A percentile compares a stretch with the other conserved stretches of the same genome.
phyloP scores from a whole-genome alignment of 208 protist species.

The Crithidia thermophila region DNA sequence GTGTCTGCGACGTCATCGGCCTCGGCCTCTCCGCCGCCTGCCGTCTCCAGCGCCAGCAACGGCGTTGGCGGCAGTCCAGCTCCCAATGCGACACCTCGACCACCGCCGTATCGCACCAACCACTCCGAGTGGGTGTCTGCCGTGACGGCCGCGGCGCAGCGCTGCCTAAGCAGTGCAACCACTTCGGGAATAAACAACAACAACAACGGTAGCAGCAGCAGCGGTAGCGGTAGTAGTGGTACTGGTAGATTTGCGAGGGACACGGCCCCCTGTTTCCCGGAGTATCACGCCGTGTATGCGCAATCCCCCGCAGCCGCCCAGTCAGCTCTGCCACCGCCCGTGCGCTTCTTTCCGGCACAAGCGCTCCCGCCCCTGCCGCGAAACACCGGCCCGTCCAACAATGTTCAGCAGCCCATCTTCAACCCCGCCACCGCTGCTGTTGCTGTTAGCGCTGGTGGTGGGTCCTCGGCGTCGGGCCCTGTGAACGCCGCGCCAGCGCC shows the following conservation, averaged over 20 bases:
- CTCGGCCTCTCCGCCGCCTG: neutral
- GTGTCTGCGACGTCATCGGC: neutral
- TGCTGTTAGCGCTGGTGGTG: neutral
- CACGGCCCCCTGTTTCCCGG: neutral
- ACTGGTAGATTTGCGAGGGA: neutral
- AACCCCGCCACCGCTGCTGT: neutral
- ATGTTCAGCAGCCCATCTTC: too few relatives aligned
- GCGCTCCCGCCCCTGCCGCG: too few relatives aligned
- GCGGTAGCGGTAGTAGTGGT: neutral
- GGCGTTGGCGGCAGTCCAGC: neutral
- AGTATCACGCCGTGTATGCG: neutral
- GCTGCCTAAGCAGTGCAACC: neutral
- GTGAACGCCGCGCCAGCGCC: neutral
- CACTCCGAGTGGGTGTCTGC: constrained; percentile 22
- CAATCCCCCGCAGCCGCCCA: neutral
- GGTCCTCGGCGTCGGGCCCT: neutral
- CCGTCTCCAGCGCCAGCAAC: neutral
- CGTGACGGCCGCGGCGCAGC: constrained; percentile 16
- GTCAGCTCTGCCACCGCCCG: neutral
- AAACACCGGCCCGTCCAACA: neutral
- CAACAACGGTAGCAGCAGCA: constrained; percentile 1
- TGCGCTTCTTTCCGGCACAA: neutral
- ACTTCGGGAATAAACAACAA: neutral
- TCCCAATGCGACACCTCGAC: neutral
- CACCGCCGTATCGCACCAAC: constrained; percentile 39